Conservation (phyloP, 768 basidiomycete genomes). For the Gyrodon lividus region DNA sequence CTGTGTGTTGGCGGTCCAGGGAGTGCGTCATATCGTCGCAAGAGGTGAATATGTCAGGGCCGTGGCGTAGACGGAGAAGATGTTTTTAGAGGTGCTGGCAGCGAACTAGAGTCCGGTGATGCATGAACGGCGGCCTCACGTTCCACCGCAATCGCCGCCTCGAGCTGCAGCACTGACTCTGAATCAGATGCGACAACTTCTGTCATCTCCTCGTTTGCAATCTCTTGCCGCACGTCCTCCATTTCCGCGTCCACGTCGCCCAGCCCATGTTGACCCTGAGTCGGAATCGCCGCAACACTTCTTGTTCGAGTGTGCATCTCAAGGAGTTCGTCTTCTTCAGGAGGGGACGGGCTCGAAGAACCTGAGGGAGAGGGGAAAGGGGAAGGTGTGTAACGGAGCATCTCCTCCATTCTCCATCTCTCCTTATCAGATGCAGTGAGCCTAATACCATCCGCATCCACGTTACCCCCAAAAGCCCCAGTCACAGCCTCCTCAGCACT, state of each 20-base stretch:
- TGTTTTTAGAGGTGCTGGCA: not conserved
- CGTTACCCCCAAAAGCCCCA: not conserved
- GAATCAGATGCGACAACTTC: not conserved
- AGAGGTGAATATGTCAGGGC: not conserved
- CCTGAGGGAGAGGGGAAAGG: slow-evolving; percentile 1
- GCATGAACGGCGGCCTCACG: not conserved
- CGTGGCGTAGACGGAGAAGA: not conserved
- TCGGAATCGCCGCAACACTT: not conserved
- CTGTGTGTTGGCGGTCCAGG: too few species aligned
- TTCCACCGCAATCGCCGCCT: not conserved
- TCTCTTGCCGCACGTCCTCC: too few species aligned
- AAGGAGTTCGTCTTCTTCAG: slow-evolving; percentile 1
- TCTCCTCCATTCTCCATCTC: slow-evolving; percentile 25
- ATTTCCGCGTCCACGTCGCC: not conserved
- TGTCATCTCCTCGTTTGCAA: too few species aligned
- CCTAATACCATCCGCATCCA: not conserved
- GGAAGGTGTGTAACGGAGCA: slow-evolving; percentile 15
- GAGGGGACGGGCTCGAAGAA: not conserved
- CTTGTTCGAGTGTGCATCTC: slow-evolving; percentile 1
- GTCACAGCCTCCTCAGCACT: slow-evolving; percentile 1
- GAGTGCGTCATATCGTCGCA: not conserved
- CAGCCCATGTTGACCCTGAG: not conserved
- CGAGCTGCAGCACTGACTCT: not conserved
- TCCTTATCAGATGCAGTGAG: slow-evolving; percentile 24
- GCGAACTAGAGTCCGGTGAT: not conserved